Base-by-base conservation (phyloP, 352 stramenopile species). In the Phytophthora melonis region DNA sequence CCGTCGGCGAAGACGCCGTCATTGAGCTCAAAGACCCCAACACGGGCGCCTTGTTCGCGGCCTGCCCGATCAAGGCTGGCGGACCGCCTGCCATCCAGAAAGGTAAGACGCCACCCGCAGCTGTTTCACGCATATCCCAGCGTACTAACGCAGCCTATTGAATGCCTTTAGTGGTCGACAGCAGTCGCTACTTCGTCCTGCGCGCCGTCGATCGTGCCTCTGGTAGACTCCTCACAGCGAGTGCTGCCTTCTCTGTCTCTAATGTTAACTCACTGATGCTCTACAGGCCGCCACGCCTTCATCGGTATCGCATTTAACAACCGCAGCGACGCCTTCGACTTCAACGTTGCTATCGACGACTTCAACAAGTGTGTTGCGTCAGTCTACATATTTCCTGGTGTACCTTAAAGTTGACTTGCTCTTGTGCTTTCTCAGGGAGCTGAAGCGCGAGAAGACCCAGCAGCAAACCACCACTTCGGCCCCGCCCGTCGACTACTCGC, bases 271-370 rank as follows among this genome's bases (percentile, higher is more conserved):
- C 5, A 16, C 32, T 34, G 19, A 25, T 53, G 8, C 14, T 47
- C 4, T 39, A 11, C 39, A 88, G 94, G 93, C 19, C 77, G 91
- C 30, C 92, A 98, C 76, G 95, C 96, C 75, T 98, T 97, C 77
- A 96, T 98, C 61, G 94, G 94, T 18, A 88, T 98, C 66, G 94
- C 93, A 5, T 98, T 98, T 65, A 96, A 98, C 77, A 95, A 98
- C 70, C 84, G 94, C 45, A 98, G 96, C 75, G 92, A 98, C 77
- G 93, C 94, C 1, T 98, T 98, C 82, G 94, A 98, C 80, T 98
- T 98, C 73, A 98, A 98, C 68, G 94, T 96, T 11, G 90, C 92
- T 7, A 87, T 98, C 21, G 92, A 98, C 63, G 93, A 98, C 81
- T 87, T 92, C 66, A 86, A 78, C 73, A 92, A 95, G 83, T 89